These are phyloP conservation scores for Colletotrichum orchidophilum DNA, from an alignment of 2,329 filamentous ascomycete genomes.

Conservation along the genomic window DNA sequence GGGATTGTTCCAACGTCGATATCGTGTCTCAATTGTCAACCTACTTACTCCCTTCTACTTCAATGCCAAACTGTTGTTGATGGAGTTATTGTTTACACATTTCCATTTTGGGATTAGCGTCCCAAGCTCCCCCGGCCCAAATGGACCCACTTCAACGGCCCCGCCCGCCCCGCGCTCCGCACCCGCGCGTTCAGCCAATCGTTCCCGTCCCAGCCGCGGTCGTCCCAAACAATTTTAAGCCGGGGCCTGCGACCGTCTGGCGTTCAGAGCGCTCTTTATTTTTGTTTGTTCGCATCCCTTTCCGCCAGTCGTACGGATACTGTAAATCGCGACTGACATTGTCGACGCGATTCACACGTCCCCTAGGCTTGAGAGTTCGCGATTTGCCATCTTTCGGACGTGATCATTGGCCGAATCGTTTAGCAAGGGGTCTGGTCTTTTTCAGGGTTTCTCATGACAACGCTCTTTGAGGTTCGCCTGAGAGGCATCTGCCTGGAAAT, in stretches of 20 bases:
- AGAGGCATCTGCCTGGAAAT: not conserved
- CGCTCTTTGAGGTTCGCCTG: not conserved
- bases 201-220: conserved; percentile 7
- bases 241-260: not conserved
- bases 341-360: not conserved
- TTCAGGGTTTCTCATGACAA: not conserved
- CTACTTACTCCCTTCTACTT: not conserved
- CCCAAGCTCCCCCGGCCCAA: not conserved
- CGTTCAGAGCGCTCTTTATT: not conserved
- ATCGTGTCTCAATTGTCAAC: conserved; percentile 4
- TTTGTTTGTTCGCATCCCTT: not conserved
- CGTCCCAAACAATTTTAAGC: conserved; percentile 12
- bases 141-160: not conserved
- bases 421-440: not conserved
- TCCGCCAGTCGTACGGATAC: not conserved
- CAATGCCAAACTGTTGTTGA: conserved; percentile 27
- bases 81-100: conserved; percentile 55
- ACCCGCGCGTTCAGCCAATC: conserved; percentile 20
- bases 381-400: not conserved
- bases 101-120: conserved; percentile 49
- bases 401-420: not conserved
- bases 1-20: no score
- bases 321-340: conserved; percentile 6
- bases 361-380: not conserved
- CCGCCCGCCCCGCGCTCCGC: conserved; percentile 18